A percentile compares a stretch with the other conserved stretches of the same genome.
These are phyloP conservation scores for Eurotiales sp. DNA, from an alignment of 2,329 filamentous ascomycete species.

Conservation along the genomic window DNA sequence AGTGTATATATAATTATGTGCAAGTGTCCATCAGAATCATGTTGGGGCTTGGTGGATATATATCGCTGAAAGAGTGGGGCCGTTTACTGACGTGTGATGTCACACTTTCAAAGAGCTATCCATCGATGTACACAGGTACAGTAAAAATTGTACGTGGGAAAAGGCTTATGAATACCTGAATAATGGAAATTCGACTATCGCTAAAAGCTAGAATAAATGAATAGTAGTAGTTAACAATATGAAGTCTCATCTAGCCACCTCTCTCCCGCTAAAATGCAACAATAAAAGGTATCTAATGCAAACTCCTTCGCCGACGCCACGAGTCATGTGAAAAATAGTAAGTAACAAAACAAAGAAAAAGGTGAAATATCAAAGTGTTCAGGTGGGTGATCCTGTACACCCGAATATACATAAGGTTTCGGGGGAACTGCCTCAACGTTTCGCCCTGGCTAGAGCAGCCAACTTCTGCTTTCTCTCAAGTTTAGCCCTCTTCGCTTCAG, in stretches of 20 bases:
- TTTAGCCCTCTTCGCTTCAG: slow-evolving; percentile 45
- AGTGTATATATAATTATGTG: too few relatives aligned
- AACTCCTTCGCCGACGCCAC: slow-evolving; percentile 24
- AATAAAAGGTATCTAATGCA: slow-evolving; percentile 12
- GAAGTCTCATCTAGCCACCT: slow-evolving; percentile 7
- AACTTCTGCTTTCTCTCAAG: slow-evolving; percentile 43
- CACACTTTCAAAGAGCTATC: too few relatives aligned
- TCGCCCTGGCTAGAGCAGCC: slow-evolving; percentile 33
- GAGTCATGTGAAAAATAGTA: slow-evolving; percentile 7
- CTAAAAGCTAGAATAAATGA: neutral
- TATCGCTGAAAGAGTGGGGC: slow-evolving; percentile 3
- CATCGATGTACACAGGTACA: neutral
- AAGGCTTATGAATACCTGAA: too few relatives aligned
- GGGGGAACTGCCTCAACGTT: too few relatives aligned
- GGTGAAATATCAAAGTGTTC: too few relatives aligned
- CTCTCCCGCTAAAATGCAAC: slow-evolving; percentile 14
- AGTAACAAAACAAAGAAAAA: too few relatives aligned
- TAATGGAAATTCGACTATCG: too few relatives aligned
- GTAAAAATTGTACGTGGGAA: too few relatives aligned
- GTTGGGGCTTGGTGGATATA: too few relatives aligned
- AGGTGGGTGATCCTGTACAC: too few relatives aligned
- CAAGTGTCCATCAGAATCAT: too few relatives aligned
- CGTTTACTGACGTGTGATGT: slow-evolving; percentile 12
- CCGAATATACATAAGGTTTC: too few relatives aligned
- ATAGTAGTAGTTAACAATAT: neutral